These are phyloP conservation scores for Alternaria arbusti DNA, from an alignment of 2,329 filamentous ascomycete genomes.

Conservation along the genomic window DNA sequence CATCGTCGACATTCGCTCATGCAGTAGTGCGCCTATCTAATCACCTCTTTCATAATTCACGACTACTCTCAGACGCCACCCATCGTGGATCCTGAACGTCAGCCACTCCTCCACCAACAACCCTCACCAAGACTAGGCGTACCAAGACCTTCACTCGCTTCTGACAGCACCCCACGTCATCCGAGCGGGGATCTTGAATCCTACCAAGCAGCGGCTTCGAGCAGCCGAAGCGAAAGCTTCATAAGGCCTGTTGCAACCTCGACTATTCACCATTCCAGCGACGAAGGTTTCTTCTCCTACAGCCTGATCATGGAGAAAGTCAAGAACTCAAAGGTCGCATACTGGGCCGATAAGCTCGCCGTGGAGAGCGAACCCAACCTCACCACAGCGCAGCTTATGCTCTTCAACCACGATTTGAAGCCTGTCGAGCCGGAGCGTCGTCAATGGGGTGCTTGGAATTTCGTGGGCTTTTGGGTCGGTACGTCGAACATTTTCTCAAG, in stretches of 20 bases:
- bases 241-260: constrained; percentile 29
- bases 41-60: background rate
- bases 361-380: constrained; percentile 79
- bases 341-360: constrained; percentile 65
- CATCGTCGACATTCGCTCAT: background rate
- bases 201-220: constrained; percentile 26
- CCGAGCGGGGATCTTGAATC: constrained; percentile 29
- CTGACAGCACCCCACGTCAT: constrained; percentile 37
- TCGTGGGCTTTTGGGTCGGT: constrained; percentile 84
- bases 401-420: constrained; percentile 84
- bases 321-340: constrained; percentile 46
- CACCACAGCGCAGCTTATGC: constrained; percentile 79
- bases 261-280: constrained; percentile 20
- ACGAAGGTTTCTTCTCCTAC: constrained; percentile 16
- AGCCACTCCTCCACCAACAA: constrained; percentile 32
- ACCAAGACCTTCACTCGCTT: constrained; percentile 21
- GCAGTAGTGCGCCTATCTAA: background rate
- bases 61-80: background rate
- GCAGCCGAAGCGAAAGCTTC: constrained; percentile 25
- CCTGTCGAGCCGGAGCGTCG: constrained; percentile 76
- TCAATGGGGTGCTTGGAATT: constrained; percentile 87
- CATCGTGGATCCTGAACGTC: constrained; percentile 30
- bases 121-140: constrained; percentile 17
- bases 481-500: constrained; percentile 11
- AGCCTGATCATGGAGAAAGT: constrained; percentile 51